Base-by-base conservation (phyloP, 352 stramenopile species). In the Stephanocyclus meneghinianus region DNA sequence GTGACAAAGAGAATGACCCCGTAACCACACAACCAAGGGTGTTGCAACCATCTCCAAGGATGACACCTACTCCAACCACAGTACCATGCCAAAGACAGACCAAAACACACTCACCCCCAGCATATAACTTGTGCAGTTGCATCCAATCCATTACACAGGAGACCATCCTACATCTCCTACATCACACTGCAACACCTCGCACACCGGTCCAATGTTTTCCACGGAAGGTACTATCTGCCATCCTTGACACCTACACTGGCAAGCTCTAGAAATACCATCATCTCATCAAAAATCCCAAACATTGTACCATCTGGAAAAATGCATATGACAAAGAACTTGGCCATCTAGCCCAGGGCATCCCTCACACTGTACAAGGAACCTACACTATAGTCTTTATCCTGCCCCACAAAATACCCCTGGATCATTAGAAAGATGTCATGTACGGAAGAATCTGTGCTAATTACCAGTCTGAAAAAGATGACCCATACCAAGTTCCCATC, bases 1-100 rank as follows among this genome's bases (percentile, higher is more conserved):
- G 21, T 26, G 21, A 26, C 21, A 26, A 26, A 26, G 21, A 26
- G 21, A 26, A 26, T 26, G 0, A 26, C 21, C 21, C 21, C 21
- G 21, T 26, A 26, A 26, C 21, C 21, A 26, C 21, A 26, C 21
- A 26, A 26, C 35, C 7, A 40, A 40, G 3, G 35, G 35, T 40
- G 35, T 40, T 21, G 47, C 47, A 40, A 8, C 7, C 35, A 0
- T 8, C 7, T 40, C 35, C 18, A 55, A n/a, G 13, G 18, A 4
- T 21, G 13, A 55, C 35, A 40, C 35, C 7, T 9, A 40, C 7
- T 9, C 35, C 5, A 55, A 55, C 47, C 47, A 26, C 10, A 11
- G 4, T 6, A n/a, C 32, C 59, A 79, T 30, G 42, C 68, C 71
- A 55, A 60, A 79, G 71, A 61, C 61, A 73, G 71, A 7, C 4